Evolutionary conservation across 106 monocot genomes (phyloP).

Genomic region (Allium fistulosum): DNA sequence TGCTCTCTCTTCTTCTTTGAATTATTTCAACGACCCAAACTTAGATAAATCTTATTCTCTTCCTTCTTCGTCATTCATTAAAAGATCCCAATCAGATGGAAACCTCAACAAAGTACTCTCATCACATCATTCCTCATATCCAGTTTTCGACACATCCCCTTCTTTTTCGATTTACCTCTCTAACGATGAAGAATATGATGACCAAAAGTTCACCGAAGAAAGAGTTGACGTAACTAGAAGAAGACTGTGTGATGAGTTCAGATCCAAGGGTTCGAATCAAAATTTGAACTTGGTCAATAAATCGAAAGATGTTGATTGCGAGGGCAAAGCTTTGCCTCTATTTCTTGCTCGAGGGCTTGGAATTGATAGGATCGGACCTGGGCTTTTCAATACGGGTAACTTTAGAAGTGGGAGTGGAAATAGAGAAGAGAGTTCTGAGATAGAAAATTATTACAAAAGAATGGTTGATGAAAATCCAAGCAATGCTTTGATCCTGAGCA

Average conservation of each 20-base stretch:
- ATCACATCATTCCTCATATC: not conserved
- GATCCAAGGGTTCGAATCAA: slow-evolving; percentile 7
- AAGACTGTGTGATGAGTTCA: not conserved
- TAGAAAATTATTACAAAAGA: slow-evolving; percentile 57
- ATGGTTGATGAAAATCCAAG: slow-evolving; percentile 67
- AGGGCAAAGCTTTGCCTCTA: slow-evolving; percentile 18
- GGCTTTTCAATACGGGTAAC: slow-evolving; percentile 17
- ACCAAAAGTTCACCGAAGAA: not conserved
- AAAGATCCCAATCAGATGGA: slow-evolving; percentile 33
- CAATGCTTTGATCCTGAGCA: slow-evolving; percentile 60
- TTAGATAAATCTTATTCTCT: not conserved
- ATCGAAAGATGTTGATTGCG: no score
- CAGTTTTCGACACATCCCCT: slow-evolving; percentile 30
- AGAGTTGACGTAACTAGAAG: no score
- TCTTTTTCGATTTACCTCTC: slow-evolving; percentile 25
- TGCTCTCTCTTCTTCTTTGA: slow-evolving; percentile 4
- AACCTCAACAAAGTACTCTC: slow-evolving; percentile 29
- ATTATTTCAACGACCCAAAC: not conserved
- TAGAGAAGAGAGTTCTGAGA: slow-evolving; percentile 31
- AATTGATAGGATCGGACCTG: slow-evolving; percentile 46
- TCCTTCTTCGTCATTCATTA: slow-evolving; percentile 12
- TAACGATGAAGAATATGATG: not conserved
- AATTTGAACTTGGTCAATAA: slow-evolving; percentile 1
- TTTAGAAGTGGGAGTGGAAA: slow-evolving; percentile 5
- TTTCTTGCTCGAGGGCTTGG: slow-evolving; percentile 66